Conservation (phyloP, 306 rosid genomes). For the Vigna unguiculata region DNA sequence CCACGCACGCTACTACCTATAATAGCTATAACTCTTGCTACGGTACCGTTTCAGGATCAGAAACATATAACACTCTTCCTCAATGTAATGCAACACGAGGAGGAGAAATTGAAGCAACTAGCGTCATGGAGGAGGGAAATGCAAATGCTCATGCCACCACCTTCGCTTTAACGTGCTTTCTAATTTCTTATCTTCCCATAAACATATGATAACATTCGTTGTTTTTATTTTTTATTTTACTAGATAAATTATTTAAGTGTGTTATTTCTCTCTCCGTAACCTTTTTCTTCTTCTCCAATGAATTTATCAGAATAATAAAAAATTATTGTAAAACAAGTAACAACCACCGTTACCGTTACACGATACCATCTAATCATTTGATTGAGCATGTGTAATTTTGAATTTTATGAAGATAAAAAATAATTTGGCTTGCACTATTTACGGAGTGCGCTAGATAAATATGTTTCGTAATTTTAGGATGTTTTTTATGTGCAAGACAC, state of each 20-base stretch:
- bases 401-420: neutral
- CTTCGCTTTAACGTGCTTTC: neutral
- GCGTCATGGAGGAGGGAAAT: neutral
- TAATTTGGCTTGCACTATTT: neutral
- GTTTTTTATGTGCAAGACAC: neutral
- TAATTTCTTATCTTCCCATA: neutral
- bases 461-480: neutral
- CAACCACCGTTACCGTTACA: neutral
- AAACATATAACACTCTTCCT: neutral
- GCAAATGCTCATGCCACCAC: neutral
- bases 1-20: neutral
- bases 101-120: neutral
- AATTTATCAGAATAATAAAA: neutral
- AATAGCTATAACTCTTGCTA: neutral
- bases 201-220: neutral
- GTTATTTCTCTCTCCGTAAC: neutral
- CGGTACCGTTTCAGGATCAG: neutral
- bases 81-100: neutral
- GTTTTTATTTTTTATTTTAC: neutral
- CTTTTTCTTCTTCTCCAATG: neutral
- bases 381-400: neutral
- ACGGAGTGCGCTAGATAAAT: neutral
- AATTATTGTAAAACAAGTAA: neutral
- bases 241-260: neutral
- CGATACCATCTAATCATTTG: neutral